Evolutionary conservation across 2,329 filamentous ascomycete species (phyloP).

Genomic region (Cadophora sp.): DNA sequence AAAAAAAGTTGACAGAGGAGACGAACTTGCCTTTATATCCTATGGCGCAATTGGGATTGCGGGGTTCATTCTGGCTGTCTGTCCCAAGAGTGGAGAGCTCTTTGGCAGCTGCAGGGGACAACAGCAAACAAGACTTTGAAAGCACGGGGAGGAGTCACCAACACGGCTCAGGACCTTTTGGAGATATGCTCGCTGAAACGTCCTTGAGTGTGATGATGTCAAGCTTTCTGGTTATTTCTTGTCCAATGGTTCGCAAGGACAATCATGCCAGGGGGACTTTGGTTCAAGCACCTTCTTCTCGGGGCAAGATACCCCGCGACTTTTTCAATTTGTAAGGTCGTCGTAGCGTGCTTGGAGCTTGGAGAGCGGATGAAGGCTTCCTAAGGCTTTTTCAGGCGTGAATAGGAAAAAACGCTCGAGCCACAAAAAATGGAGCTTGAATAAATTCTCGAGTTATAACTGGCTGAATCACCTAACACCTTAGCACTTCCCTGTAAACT

Average conservation of each 20-base stretch:
- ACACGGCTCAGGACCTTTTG: neutral
- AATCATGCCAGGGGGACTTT: neutral
- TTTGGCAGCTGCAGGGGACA: conserved; percentile 4
- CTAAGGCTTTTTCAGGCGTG: neutral
- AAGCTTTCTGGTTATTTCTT: neutral
- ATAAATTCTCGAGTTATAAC: neutral
- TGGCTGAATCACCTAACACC: neutral
- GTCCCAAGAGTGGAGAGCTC: conserved; percentile 14
- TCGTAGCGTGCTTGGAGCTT: neutral
- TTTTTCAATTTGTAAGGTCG: neutral
- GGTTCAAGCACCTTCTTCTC: neutral
- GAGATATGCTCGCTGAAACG: conserved; percentile 10
- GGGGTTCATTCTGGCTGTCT: conserved; percentile 15
- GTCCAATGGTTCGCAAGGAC: neutral
- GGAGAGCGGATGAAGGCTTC: neutral
- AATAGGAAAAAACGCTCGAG: neutral
- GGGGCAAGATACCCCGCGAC: neutral
- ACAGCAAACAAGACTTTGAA: neutral
- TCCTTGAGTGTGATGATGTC: neutral
- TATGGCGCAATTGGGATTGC: conserved; percentile 20
- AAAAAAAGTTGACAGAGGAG: neutral
- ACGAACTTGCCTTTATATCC: conserved; percentile 5
- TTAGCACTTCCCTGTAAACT: neutral
- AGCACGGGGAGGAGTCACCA: conserved; percentile 4
- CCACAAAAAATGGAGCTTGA: neutral